Conservation (phyloP, 2,329 filamentous ascomycete species). For the Penicillium sp. region DNA sequence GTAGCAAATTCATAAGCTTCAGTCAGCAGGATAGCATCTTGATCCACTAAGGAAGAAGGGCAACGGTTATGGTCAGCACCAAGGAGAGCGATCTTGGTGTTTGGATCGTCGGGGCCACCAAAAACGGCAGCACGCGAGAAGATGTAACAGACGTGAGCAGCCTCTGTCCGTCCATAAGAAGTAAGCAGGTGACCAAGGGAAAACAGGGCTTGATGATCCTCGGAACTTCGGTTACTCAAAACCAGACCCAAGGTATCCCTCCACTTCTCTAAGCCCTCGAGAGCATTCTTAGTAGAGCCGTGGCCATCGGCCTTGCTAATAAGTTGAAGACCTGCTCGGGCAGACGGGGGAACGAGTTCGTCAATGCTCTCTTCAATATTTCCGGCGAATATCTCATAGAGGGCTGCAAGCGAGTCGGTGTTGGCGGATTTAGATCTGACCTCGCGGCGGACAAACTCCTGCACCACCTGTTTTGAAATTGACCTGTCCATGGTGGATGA, state of each 20-base stretch:
- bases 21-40: slow-evolving; percentile 86
- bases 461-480: slow-evolving; percentile 87
- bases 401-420: slow-evolving; percentile 81
- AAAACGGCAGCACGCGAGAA: slow-evolving; percentile 75
- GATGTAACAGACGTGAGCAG: slow-evolving; percentile 89
- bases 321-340: slow-evolving; percentile 86
- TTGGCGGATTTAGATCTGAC: slow-evolving; percentile 77
- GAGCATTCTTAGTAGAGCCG: slow-evolving; percentile 64
- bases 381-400: slow-evolving; percentile 92
- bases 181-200: slow-evolving; percentile 78
- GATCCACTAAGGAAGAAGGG: slow-evolving; percentile 69
- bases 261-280: slow-evolving; percentile 90
- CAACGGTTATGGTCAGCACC: slow-evolving; percentile 77
- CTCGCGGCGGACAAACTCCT: slow-evolving; percentile 94
- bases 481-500: slow-evolving; percentile 71
- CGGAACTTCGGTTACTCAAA: slow-evolving; percentile 78
- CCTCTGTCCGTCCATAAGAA: slow-evolving; percentile 83
- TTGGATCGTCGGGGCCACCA: slow-evolving; percentile 77
- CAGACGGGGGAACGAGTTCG: slow-evolving; percentile 89
- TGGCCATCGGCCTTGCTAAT: slow-evolving; percentile 67
- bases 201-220: slow-evolving; percentile 73
- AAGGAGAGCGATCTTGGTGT: slow-evolving; percentile 75
- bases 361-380: slow-evolving; percentile 94
- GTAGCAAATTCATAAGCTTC: slow-evolving; percentile 92
- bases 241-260: slow-evolving; percentile 83